These are phyloP conservation scores for Cyclotella baltica DNA, from an alignment of 108 stramenopile species.

Conservation along the genomic window DNA sequence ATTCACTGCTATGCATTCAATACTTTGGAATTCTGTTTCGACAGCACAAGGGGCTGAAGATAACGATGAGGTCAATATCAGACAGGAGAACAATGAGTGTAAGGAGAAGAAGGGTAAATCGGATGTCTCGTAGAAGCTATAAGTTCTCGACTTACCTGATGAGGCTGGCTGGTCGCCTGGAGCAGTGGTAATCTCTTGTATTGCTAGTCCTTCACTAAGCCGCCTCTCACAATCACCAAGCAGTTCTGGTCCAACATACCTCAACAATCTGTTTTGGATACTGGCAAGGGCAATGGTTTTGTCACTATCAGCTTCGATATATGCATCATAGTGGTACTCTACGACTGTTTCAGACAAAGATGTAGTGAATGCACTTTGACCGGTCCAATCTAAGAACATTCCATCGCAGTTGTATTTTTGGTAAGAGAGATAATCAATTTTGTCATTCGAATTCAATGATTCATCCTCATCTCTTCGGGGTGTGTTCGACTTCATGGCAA, in stretches of 20 bases:
- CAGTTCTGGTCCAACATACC: slow-evolving; percentile 20
- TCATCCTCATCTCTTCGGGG: slow-evolving; percentile 1
- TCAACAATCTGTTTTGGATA: slow-evolving; percentile 24
- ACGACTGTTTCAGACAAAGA: slow-evolving; percentile 19
- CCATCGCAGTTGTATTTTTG: slow-evolving; percentile 34
- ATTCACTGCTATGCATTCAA: slow-evolving; percentile 28
- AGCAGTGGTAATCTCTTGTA: slow-evolving; percentile 31
- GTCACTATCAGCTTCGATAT: slow-evolving; percentile 25
- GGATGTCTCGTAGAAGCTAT: neutral
- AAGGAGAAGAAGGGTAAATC: too few species aligned
- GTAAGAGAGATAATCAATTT: slow-evolving; percentile 8
- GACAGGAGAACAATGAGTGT: neutral
- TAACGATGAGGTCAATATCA: neutral
- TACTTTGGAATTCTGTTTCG: slow-evolving; percentile 17
- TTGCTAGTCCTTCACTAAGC: slow-evolving; percentile 15
- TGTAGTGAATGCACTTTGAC: neutral
- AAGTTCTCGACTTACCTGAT: neutral
- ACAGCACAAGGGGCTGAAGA: slow-evolving; percentile 14
- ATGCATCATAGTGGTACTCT: slow-evolving; percentile 38
- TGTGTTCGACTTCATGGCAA: neutral
- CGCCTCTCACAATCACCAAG: slow-evolving; percentile 27
- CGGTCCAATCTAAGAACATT: slow-evolving; percentile 17
- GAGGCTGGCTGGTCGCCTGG: slow-evolving; percentile 19
- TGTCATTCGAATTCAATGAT: slow-evolving; percentile 18
- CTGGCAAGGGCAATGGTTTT: slow-evolving; percentile 6